phyloP scores from a whole-genome alignment of 2,329 filamentous ascomycete species.

The Pseudogymnoascus sp. region DNA sequence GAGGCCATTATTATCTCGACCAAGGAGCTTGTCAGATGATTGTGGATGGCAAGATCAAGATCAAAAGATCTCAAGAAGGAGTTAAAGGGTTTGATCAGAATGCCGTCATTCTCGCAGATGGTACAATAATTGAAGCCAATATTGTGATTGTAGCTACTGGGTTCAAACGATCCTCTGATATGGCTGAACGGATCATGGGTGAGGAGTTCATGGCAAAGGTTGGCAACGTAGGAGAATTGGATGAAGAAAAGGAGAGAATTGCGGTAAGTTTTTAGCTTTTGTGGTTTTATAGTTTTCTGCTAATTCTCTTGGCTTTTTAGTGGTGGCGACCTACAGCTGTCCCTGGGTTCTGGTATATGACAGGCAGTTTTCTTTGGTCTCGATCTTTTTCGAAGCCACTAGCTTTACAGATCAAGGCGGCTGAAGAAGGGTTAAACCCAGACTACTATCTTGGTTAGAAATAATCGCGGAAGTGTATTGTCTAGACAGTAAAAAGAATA shows the following conservation, averaged over 20 bases:
- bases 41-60: slow-evolving; percentile 33
- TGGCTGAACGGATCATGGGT: slow-evolving; percentile 37
- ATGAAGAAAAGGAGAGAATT: background rate
- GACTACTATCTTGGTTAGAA: background rate
- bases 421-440: slow-evolving; percentile 10
- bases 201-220: slow-evolving; percentile 12
- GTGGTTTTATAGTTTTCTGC: background rate
- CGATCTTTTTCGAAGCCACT: slow-evolving; percentile 31
- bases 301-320: slow-evolving; percentile 17
- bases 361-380: slow-evolving; percentile 30
- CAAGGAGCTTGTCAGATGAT: slow-evolving; percentile 33
- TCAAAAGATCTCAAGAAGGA: slow-evolving; percentile 27
- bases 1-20: slow-evolving; percentile 37
- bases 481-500: background rate
- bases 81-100: slow-evolving; percentile 28
- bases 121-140: background rate
- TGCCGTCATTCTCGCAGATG: background rate
- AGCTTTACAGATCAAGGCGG: slow-evolving; percentile 34
- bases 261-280: background rate
- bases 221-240: background rate
- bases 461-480: background rate
- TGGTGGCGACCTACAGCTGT: slow-evolving; percentile 34
- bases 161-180: slow-evolving; percentile 32
- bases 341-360: slow-evolving; percentile 34
- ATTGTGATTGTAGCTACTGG: slow-evolving; percentile 28